A percentile compares a stretch with the other conserved stretches of the same genome.
phyloP scores from a whole-genome alignment of 495 filamentous ascomycete genomes.

The Neurospora sp. region DNA sequence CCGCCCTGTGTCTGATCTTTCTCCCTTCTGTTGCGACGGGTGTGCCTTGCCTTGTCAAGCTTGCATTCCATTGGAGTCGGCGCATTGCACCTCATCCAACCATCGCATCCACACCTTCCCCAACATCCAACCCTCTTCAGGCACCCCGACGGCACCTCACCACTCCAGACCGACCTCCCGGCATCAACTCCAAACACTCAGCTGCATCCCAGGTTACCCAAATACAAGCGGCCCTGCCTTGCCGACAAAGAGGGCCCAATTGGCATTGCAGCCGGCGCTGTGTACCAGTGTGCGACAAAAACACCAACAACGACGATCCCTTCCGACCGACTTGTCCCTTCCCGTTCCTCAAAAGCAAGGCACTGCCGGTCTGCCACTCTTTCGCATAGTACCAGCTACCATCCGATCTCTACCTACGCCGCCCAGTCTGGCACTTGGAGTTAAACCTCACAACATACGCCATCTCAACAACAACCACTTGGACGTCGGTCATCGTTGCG shows the following conservation, averaged over 20 bases:
- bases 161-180: not conserved
- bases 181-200: not conserved
- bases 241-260: not conserved
- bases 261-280: not conserved
- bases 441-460: not conserved
- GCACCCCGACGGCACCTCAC: not conserved
- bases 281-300: not conserved
- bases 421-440: not conserved
- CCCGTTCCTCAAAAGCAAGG: not conserved
- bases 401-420: not conserved
- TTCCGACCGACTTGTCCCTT: not conserved
- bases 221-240: not conserved
- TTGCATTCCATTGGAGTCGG: not conserved
- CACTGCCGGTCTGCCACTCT: not conserved
- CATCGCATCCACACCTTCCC: not conserved
- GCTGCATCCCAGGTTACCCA: not conserved
- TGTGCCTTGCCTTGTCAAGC: not conserved
- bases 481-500: slow-evolving; percentile 6
- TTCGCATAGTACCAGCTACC: not conserved
- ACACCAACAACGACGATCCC: not conserved
- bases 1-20: not conserved
- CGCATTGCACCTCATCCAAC: not conserved
- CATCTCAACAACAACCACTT: slow-evolving; percentile 2
- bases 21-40: not conserved
- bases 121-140: not conserved